phyloP scores from a whole-genome alignment of 2,329 filamentous ascomycete species.

The Colletotrichum acutatum region DNA sequence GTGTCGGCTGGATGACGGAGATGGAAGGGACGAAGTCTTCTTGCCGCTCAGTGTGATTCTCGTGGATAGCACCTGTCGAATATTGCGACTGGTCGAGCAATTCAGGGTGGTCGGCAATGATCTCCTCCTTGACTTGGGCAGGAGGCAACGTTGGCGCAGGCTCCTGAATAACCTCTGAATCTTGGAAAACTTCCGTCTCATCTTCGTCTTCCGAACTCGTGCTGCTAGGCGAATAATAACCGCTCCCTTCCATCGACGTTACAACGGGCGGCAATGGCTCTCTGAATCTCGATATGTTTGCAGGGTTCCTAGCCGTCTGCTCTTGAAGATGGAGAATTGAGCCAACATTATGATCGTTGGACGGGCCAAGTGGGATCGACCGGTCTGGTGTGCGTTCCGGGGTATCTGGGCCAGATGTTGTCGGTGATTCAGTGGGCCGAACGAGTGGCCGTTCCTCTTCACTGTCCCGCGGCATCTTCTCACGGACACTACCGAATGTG shows the following conservation, averaged over 20 bases:
- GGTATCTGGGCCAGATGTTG: slow-evolving; percentile 41
- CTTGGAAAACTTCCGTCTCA: slow-evolving; percentile 32
- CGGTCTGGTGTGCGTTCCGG: slow-evolving; percentile 43
- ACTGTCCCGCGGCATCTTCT: slow-evolving; percentile 65
- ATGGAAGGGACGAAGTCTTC: slow-evolving; percentile 52
- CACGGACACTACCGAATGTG: slow-evolving; percentile 79
- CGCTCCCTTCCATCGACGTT: slow-evolving; percentile 74
- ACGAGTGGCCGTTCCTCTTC: slow-evolving; percentile 71
- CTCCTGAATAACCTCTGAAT: slow-evolving; percentile 13
- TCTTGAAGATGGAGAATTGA: slow-evolving; percentile 63
- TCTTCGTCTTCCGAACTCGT: slow-evolving; percentile 53
- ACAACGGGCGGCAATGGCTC: slow-evolving; percentile 78
- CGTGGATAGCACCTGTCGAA: not conserved
- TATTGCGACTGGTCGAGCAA: not conserved
- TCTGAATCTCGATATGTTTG: slow-evolving; percentile 67
- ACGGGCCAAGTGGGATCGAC: slow-evolving; percentile 54
- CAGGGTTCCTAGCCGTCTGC: slow-evolving; percentile 60
- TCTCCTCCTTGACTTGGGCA: slow-evolving; percentile 17
- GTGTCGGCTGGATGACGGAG: slow-evolving; percentile 57
- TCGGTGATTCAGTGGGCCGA: slow-evolving; percentile 57
- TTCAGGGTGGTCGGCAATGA: slow-evolving; percentile 15
- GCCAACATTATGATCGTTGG: slow-evolving; percentile 70
- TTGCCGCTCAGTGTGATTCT: too few species aligned
- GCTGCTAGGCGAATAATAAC: slow-evolving; percentile 70
- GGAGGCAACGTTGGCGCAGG: slow-evolving; percentile 17